Evolutionary conservation across 148 eudicot genomes (phyloP).

Genomic region (Fagopyrum esculentum): DNA sequence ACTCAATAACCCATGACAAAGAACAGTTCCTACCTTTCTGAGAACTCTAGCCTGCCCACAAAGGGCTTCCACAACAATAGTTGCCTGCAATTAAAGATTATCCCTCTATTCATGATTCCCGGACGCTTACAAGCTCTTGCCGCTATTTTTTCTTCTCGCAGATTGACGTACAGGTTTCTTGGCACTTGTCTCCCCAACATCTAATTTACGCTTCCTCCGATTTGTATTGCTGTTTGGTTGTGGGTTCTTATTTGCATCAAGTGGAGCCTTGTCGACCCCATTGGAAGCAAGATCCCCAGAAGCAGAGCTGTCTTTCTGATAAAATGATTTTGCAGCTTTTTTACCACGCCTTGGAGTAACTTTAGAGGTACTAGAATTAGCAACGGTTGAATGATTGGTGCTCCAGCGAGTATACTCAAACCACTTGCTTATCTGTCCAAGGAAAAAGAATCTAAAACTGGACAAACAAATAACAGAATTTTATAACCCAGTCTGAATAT

Average conservation of each 20-base stretch:
- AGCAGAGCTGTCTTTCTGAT: conserved; percentile 14
- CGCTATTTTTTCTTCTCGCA: background rate
- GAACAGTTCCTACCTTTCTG: background rate
- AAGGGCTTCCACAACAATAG: background rate
- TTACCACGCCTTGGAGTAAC: background rate
- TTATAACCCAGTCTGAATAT: background rate
- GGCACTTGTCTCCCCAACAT: background rate
- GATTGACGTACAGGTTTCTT: background rate
- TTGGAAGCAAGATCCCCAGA: background rate
- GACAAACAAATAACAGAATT: background rate
- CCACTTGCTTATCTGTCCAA: conserved; percentile 69
- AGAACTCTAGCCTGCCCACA: background rate
- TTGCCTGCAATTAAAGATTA: background rate
- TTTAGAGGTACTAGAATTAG: background rate
- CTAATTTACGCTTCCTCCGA: background rate
- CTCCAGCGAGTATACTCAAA: conserved; percentile 88
- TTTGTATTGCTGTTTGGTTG: background rate
- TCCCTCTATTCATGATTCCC: background rate
- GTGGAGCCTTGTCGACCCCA: background rate
- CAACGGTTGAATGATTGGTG: conserved; percentile 20
- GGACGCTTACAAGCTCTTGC: background rate
- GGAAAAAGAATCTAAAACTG: conserved; percentile 6
- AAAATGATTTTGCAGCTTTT: conserved; percentile 18
- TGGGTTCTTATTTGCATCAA: background rate
- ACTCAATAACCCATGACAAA: no score